Conservation (phyloP, 129 eudicot genomes). For the Kitagawia praeruptora region DNA sequence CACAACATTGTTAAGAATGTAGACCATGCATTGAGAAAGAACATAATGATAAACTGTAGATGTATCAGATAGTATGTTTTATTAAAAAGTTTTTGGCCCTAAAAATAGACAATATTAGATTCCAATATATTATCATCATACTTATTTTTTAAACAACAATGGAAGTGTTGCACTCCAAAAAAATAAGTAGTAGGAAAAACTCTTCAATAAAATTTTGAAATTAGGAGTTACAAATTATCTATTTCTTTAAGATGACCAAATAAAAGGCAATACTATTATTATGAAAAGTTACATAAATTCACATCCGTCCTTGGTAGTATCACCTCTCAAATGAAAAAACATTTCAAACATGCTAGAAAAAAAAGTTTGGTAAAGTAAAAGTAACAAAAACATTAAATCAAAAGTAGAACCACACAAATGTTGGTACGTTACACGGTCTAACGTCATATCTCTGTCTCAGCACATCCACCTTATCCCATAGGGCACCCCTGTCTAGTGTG, state of each 20-base stretch:
- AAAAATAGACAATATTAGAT: too few species aligned
- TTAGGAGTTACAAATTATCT: background rate
- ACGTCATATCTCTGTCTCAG: background rate
- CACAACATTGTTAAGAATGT: background rate
- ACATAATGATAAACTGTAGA: background rate
- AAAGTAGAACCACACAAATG: background rate
- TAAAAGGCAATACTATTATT: background rate
- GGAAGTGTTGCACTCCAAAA: too few species aligned
- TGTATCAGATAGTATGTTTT: too few species aligned
- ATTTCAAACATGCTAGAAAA: background rate
- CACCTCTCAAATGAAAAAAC: background rate
- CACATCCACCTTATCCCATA: background rate
- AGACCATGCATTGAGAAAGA: background rate
- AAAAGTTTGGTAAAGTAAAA: background rate
- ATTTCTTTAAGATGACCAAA: background rate
- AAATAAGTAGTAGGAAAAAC: too few species aligned
- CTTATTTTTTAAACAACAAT: too few species aligned
- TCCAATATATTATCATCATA: too few species aligned
- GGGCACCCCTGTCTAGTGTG: background rate
- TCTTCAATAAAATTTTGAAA: too few species aligned
- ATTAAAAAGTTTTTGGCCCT: background rate
- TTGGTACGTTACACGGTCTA: background rate
- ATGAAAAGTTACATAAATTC: background rate
- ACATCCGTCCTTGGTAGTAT: background rate
- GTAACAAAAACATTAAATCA: background rate